phyloP scores from a whole-genome alignment of 805 yeast species.

The Candida piceae region DNA sequence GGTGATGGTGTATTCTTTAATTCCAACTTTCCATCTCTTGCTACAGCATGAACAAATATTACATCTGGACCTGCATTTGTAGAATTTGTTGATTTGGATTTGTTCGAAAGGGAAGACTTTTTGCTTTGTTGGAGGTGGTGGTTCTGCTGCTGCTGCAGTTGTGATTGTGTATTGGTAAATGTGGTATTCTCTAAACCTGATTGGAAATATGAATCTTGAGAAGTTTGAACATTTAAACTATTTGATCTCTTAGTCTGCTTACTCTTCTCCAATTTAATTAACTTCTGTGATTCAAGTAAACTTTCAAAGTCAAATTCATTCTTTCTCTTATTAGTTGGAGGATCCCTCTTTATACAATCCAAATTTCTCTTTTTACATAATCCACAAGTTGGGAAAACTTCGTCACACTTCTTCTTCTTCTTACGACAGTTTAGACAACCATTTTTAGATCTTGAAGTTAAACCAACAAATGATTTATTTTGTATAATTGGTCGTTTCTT shows the following conservation, averaged over 20 bases:
- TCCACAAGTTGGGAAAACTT: conserved; percentile 41
- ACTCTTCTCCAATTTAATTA: conserved; percentile 10
- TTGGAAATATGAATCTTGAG: too few relatives aligned
- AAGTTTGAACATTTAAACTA: too few relatives aligned
- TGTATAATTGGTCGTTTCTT: conserved; percentile 14
- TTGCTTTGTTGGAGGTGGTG: too few relatives aligned
- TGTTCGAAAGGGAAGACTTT: too few relatives aligned
- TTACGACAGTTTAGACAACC: conserved; percentile 39
- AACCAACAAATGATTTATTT: conserved; percentile 27
- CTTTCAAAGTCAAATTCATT: conserved; percentile 10
- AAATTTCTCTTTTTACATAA: conserved; percentile 31
- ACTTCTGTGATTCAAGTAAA: conserved; percentile 16
- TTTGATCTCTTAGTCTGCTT: too few relatives aligned
- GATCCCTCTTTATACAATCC: conserved; percentile 26
- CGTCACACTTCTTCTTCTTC: conserved; percentile 48
- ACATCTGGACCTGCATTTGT: too few relatives aligned
- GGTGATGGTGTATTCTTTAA: neutral
- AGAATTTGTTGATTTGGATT: too few relatives aligned
- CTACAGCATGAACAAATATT: conserved; percentile 3
- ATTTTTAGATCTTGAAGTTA: conserved; percentile 29
- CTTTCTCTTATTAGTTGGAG: conserved; percentile 7
- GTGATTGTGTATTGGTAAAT: too few relatives aligned
- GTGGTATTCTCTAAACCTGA: too few relatives aligned
- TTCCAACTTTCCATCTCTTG: conserved; percentile 1
- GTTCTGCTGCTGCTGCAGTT: too few relatives aligned